Evolutionary conservation across 768 basidiomycete species (phyloP).

Genomic region (Lactifluus pinguis): DNA sequence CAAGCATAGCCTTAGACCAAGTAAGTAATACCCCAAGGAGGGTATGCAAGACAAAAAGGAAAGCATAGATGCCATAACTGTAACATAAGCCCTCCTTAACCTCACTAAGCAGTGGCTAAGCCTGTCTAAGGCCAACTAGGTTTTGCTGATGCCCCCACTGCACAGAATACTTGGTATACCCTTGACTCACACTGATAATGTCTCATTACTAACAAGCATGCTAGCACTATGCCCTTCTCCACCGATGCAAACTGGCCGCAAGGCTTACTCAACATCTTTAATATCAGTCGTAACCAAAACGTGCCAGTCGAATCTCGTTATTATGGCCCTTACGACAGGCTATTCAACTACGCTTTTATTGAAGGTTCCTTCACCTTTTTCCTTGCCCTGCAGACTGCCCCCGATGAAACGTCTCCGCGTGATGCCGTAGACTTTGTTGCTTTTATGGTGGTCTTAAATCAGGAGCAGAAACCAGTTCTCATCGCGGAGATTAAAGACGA

Average conservation of each 20-base stretch:
- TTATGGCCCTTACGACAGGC: not conserved
- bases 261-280: not conserved
- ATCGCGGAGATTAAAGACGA: not conserved
- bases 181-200: not conserved
- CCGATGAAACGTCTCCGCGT: not conserved
- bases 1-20: too few relatives aligned
- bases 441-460: not conserved
- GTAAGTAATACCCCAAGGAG: too few relatives aligned
- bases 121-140: too few relatives aligned
- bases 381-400: not conserved
- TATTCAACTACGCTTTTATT: not conserved
- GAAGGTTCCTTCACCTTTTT: not conserved
- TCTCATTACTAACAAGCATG: not conserved
- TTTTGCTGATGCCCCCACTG: too few relatives aligned
- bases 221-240: not conserved
- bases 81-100: too few relatives aligned
- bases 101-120: too few relatives aligned
- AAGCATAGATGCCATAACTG: too few relatives aligned
- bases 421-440: not conserved
- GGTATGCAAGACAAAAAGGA: too few relatives aligned
- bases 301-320: not conserved
- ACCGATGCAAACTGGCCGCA: not conserved
- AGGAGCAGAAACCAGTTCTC: not conserved
- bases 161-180: too few relatives aligned
- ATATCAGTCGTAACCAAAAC: not conserved